Conservation (phyloP, 352 stramenopile species). For the Globisporangium canariense region DNA sequence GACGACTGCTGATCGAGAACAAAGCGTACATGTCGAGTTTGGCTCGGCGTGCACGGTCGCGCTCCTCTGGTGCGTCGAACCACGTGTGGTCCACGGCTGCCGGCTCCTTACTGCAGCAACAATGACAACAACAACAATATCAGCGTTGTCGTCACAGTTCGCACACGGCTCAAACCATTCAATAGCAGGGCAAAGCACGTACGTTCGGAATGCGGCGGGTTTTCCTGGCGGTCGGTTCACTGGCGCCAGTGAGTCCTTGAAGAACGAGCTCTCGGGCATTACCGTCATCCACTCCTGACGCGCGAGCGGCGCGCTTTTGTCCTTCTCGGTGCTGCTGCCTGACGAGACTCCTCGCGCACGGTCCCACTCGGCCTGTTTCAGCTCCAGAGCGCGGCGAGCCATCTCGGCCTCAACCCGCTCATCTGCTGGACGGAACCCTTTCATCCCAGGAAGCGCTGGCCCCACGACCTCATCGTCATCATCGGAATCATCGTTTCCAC, state of each 20-base stretch:
- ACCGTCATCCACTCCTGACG: slow-evolving; percentile 86
- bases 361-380: slow-evolving; percentile 72
- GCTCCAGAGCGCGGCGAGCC: slow-evolving; percentile 40
- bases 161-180: background rate
- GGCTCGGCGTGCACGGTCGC: slow-evolving; percentile 69
- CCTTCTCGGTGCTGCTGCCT: slow-evolving; percentile 5
- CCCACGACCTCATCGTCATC: slow-evolving; percentile 58
- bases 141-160: background rate
- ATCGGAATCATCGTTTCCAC: slow-evolving; percentile 22
- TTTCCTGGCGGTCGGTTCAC: slow-evolving; percentile 46
- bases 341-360: slow-evolving; percentile 24
- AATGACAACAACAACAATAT: slow-evolving; percentile 11
- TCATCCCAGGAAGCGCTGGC: slow-evolving; percentile 72
- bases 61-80: slow-evolving; percentile 81
- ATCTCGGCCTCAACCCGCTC: slow-evolving; percentile 74
- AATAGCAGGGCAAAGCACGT: slow-evolving; percentile 1
- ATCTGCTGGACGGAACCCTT: slow-evolving; percentile 68
- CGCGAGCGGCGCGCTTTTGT: slow-evolving; percentile 17
- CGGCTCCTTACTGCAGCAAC: slow-evolving; percentile 56
- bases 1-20: background rate
- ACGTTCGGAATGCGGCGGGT: slow-evolving; percentile 57
- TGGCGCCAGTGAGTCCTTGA: slow-evolving; percentile 70
- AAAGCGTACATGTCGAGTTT: slow-evolving; percentile 73
- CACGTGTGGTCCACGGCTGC: slow-evolving; percentile 72
- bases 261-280: slow-evolving; percentile 72